Conservation (phyloP, 2,329 filamentous ascomycete species). For the Trichoderma sp. region DNA sequence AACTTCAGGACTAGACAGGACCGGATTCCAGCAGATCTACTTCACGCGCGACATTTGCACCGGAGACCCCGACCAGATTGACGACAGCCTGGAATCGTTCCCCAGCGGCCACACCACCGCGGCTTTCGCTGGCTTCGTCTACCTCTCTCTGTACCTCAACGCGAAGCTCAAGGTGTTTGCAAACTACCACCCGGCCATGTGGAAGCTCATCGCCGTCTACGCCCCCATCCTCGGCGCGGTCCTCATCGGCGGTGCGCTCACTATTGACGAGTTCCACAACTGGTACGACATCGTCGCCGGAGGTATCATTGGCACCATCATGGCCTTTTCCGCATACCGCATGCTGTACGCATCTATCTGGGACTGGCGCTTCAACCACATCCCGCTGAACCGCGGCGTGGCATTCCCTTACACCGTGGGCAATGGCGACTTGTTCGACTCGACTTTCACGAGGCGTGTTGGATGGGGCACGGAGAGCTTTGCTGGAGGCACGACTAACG, state of each 20-base stretch:
- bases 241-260: slow-evolving; percentile 67
- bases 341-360: slow-evolving; percentile 67
- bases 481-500: neutral
- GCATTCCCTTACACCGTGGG: slow-evolving; percentile 52
- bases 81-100: slow-evolving; percentile 69
- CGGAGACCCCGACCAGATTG: slow-evolving; percentile 61
- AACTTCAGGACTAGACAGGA: slow-evolving; percentile 42
- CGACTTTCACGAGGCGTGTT: slow-evolving; percentile 57
- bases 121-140: slow-evolving; percentile 70
- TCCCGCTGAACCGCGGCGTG: slow-evolving; percentile 58
- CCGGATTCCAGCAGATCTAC: slow-evolving; percentile 60
- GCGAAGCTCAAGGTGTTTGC: slow-evolving; percentile 74
- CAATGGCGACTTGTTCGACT: slow-evolving; percentile 48
- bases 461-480: slow-evolving; percentile 50
- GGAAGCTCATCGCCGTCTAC: slow-evolving; percentile 67
- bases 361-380: slow-evolving; percentile 65
- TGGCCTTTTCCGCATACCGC: slow-evolving; percentile 64
- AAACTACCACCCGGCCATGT: slow-evolving; percentile 71
- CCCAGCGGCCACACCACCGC: slow-evolving; percentile 73
- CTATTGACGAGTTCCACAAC: slow-evolving; percentile 72
- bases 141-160: slow-evolving; percentile 71
- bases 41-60: slow-evolving; percentile 70
- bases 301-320: slow-evolving; percentile 61
- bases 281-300: slow-evolving; percentile 73
- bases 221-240: slow-evolving; percentile 65